Base-by-base conservation (phyloP, 345 rosid genomes). In the Anacardium occidentale region DNA sequence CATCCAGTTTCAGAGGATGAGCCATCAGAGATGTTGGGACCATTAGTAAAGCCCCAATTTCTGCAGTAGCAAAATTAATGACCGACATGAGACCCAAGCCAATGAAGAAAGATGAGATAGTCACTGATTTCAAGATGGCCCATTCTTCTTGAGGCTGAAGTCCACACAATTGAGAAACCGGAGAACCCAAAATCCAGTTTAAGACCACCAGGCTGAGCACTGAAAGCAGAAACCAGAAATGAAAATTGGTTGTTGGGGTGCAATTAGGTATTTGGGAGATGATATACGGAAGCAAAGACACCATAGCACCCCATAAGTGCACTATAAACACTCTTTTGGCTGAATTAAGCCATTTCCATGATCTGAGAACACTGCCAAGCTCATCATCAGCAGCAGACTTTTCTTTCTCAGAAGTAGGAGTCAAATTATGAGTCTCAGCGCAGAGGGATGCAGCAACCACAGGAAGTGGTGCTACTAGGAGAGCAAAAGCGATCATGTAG, bases 401-500 rank as follows among this genome's bases (percentile, higher is more conserved):
- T 55, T 72, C 81, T 51, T 55, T 61, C 60, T 82, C 72, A 18
- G 56, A 25, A 72, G 80, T 78, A 22, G 75, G 53, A 62, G 74
- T 80, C 58, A 82, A 17, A 48, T 77, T 67, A 80, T 71, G 83
- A 47, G 86, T 86, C 65, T 86, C 87, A 56, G 77, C 72, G 75
- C 91, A 95, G 32, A 95, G 92, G 68, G 97, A 85, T 66, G 98
- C 97, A 58, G 96, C 96, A 45, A 85, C 93, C 70, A 91, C 76
- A 6, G 99, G 96, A 74, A 95, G 96, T 51, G 99, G 92, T 51
- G 97, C 96, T 21, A 95, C 85, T 48, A 95, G 90, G 63, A 95
- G 91, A 13, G 94, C 96, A 76, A 95, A 92, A 26, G 96, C 89
- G 70, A 95, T 87, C 98, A 95, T 95, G 89, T 95, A 92, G 54